Base-by-base conservation (phyloP, 2,329 filamentous ascomycete species). In the Dothistroma pini region DNA sequence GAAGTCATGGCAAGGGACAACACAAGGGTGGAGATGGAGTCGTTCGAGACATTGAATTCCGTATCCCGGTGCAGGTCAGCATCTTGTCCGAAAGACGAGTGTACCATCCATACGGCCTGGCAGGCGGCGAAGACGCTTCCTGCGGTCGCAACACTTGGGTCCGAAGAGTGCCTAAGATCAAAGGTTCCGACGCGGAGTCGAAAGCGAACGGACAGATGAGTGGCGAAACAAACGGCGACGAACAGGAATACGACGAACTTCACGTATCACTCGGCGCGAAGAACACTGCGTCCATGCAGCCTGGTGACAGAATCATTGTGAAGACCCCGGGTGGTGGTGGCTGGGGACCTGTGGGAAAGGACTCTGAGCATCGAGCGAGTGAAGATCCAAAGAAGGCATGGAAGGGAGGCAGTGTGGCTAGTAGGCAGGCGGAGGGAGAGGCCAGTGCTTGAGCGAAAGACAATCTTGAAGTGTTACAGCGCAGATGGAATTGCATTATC, bases 101-200 rank as follows among this genome's bases (percentile, higher is more conserved):
- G 0, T 87, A 89, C 64, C 82, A 85, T 56, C 91, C 91, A 0
- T 96, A 93, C 67, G 93, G 93, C 0, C 81, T 97, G 61, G 87
- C 86, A 22, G 93, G 93, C 0, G 93, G 93, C 3, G 88, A 87
- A 59, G 89, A 93, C 63, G 93, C 86, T 0, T 77, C 85, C 68
- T 88, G 89, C 55, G 93, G 93, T 0, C 78, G 93, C 63, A 97
- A 97, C 68, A 79, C 96, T 51, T 97, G 93, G 93, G 87, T 96
- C 34, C 81, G 90, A 8, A 88, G 84, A 63, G 87, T 93, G 57
- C 66, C 64, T 19, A 72, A 73, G 62, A 48, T 70, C 0, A 68
- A 76, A 48, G 69, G 68, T 14, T 69, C 64, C 51, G 72, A 75
- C 66, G 66, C 66, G 1, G 69, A 71, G 56, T 55, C 48, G 11